phyloP scores from a whole-genome alignment of 805 yeast genomes.

The Wickerhamiella vanderwaltii region DNA sequence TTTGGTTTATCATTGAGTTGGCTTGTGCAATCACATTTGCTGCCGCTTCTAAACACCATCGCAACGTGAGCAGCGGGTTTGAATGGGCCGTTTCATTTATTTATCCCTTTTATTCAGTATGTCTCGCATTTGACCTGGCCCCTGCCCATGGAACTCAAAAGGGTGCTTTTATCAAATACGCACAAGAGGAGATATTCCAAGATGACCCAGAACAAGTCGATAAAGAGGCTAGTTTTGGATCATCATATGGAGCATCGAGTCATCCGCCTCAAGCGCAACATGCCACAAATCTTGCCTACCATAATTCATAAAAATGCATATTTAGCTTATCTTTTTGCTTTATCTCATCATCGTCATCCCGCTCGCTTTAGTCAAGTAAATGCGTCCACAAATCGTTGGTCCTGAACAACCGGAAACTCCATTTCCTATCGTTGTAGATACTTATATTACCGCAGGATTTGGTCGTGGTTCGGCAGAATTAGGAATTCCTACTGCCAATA shows the following conservation, averaged over 20 bases:
- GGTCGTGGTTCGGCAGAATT: constrained; percentile 92
- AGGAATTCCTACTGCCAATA: constrained; percentile 93
- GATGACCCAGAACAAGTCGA: too few species aligned
- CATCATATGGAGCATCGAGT: neutral
- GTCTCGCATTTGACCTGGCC: constrained; percentile 57
- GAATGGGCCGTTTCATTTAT: constrained; percentile 86
- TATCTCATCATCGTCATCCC: too few species aligned
- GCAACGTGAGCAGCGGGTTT: constrained; percentile 44
- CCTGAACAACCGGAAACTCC: constrained; percentile 27
- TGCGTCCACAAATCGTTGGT: constrained; percentile 26
- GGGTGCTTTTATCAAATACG: constrained; percentile 18
- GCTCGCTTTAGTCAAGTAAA: too few species aligned
- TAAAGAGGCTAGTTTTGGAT: neutral
- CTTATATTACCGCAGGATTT: constrained; percentile 62
- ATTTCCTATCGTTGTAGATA: constrained; percentile 27
- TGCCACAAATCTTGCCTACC: too few species aligned
- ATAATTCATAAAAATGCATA: too few species aligned
- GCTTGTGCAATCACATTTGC: constrained; percentile 55
- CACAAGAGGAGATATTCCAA: constrained; percentile 4
- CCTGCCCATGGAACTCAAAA: constrained; percentile 40
- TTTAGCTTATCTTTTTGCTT: too few species aligned
- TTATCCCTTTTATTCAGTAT: constrained; percentile 57
- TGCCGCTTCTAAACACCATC: constrained; percentile 26
- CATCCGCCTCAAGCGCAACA: too few species aligned
- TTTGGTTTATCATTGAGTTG: constrained; percentile 58